These are phyloP conservation scores for Arachnomyces sp. DNA, from an alignment of 2,329 filamentous ascomycete species.

Conservation along the genomic window DNA sequence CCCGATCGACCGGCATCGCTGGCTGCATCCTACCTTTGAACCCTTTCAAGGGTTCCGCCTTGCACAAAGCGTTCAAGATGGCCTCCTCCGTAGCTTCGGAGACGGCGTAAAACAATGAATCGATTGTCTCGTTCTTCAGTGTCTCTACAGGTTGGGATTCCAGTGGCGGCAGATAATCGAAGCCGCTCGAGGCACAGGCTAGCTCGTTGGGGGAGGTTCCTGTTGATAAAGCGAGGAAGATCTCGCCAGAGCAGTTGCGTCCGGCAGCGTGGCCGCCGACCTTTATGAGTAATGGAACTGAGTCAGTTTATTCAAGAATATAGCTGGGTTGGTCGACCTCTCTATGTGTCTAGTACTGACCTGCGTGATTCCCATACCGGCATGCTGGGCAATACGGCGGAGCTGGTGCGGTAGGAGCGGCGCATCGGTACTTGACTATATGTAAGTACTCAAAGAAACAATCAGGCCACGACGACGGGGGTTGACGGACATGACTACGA, in stretches of 20 bases:
- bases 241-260: conserved; percentile 56
- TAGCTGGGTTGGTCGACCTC: too few relatives aligned
- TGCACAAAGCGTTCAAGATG: conserved; percentile 58
- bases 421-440: conserved; percentile 44
- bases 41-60: conserved; percentile 53
- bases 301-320: too few relatives aligned
- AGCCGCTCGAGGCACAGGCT: conserved; percentile 19
- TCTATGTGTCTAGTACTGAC: conserved; percentile 15
- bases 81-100: conserved; percentile 59
- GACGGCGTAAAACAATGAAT: conserved; percentile 54
- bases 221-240: conserved; percentile 62
- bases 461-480: conserved; percentile 31
- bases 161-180: conserved; percentile 5
- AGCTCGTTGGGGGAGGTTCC: conserved; percentile 38
- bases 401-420: conserved; percentile 53
- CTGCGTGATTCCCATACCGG: conserved; percentile 53
- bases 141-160: conserved; percentile 41
- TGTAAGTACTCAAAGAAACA: too few relatives aligned
- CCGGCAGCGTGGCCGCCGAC: conserved; percentile 49
- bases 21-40: conserved; percentile 36
- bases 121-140: conserved; percentile 53
- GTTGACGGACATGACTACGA: conserved; percentile 16
- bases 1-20: too few relatives aligned
- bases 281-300: too few relatives aligned
- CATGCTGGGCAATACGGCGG: conserved; percentile 52